Evolutionary conservation across 2,329 filamentous ascomycete species (phyloP), one percentile per base, ranked within the genome.

Genomic region (Ophiognomonia clavigignenti-juglandacearum): DNA sequence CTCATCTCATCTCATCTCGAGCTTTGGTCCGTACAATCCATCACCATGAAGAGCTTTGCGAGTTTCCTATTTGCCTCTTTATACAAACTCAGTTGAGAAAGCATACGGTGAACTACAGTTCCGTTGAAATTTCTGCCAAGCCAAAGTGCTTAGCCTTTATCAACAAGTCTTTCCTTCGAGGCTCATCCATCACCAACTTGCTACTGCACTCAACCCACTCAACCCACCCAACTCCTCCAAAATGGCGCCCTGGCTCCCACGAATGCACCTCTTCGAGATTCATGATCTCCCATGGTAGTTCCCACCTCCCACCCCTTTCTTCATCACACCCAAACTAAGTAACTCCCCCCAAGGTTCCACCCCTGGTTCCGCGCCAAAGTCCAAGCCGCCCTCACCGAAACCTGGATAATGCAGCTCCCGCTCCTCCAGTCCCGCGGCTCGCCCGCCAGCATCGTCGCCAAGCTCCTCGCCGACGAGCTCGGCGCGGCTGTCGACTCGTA

Each of bases 261-360:
- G 80, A 8, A 67, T 82, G 63, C 80, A 85, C 60, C 73, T 85
- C 55, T 82, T 81, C 53, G 83, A 86, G 69, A 81, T 86, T 52
- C 75, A 82, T 54, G 83, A 86, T 58, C 80, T 16, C 4, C 22
- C 37, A 24, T 39, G 22, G 22, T 26, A 24, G 13, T 13, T 23
- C 22, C 18, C 42, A 32, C 31, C 19, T 39, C 35, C 47, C 36
- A 51, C 41, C 24, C n/a, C 13, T 2, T 2, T 24, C 13, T 26
- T 19, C 14, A n/a, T 18, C 24, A 39, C 11, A 9, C 18, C n/a
- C 29, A 29, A n/a, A 29, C 19, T 19, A 19, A 37, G 51, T 55
- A 35, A 57, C 41, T 11, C 8, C 14, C 8, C 36, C 6, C 6
- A 57, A 86, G 83, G 78, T 84, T 85, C 56, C 85, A 84, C 2